A percentile compares a stretch with the other conserved stretches of the same genome.
Conservation (phyloP, 2,329 filamentous ascomycete genomes). For the Tricladium varicosporioides region DNA sequence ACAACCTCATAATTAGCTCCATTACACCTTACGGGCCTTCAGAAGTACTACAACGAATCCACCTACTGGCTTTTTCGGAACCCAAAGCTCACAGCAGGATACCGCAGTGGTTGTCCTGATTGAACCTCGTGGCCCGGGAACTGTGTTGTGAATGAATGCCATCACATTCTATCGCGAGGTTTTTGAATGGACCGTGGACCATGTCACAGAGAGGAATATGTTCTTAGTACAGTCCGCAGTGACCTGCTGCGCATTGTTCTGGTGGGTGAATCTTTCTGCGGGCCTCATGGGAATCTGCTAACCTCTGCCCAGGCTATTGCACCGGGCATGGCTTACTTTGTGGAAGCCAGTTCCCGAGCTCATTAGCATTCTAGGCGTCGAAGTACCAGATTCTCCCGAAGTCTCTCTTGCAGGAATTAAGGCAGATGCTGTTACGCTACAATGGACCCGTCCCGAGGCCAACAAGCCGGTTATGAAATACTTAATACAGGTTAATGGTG, state of each 20-base stretch:
- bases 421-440: constrained; percentile 80
- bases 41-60: neutral
- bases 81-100: neutral
- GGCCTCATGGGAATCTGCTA: constrained; percentile 9
- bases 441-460: constrained; percentile 76
- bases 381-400: constrained; percentile 86
- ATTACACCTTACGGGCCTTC: neutral
- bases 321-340: constrained; percentile 83
- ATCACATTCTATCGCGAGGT: constrained; percentile 31
- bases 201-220: constrained; percentile 35
- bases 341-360: constrained; percentile 89
- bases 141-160: constrained; percentile 33
- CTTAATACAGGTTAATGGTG: constrained; percentile 88
- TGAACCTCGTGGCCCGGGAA: neutral
- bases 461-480: constrained; percentile 72
- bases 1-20: neutral
- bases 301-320: constrained; percentile 63
- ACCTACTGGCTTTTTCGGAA: neutral
- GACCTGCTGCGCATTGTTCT: constrained; percentile 33
- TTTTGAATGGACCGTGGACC: constrained; percentile 32
- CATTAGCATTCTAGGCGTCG: constrained; percentile 86
- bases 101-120: neutral
- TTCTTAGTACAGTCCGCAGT: constrained; percentile 34
- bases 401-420: constrained; percentile 89
- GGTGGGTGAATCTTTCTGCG: constrained; percentile 23